These are phyloP conservation scores for Pulveroboletus sp. DNA, from an alignment of 768 basidiomycete genomes.

Conservation along the genomic window DNA sequence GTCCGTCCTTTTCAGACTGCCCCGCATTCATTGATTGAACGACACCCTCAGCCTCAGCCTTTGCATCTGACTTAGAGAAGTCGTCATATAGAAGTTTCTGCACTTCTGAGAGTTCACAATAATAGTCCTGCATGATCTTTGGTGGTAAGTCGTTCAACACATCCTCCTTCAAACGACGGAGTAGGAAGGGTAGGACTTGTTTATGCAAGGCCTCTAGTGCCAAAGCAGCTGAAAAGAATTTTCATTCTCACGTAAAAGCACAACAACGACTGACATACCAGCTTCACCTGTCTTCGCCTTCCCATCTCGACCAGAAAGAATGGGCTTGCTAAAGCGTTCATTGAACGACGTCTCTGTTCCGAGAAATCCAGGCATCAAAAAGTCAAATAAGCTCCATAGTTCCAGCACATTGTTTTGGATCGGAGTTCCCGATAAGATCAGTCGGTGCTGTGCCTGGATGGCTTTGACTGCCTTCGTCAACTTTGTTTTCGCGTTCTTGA, in stretches of 20 bases:
- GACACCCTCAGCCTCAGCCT: slow-evolving; percentile 56
- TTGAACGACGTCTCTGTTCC: slow-evolving; percentile 95
- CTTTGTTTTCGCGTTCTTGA: slow-evolving; percentile 98
- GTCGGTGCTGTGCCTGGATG: slow-evolving; percentile 84
- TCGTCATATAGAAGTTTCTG: slow-evolving; percentile 95
- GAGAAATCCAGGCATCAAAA: slow-evolving; percentile 98
- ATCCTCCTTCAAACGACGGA: slow-evolving; percentile 95
- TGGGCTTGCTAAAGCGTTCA: slow-evolving; percentile 93
- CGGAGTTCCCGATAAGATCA: slow-evolving; percentile 94
- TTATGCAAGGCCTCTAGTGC: slow-evolving; percentile 96
- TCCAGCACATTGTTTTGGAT: slow-evolving; percentile 99
- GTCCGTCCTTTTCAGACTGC: slow-evolving; percentile 38
- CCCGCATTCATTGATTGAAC: slow-evolving; percentile 43
- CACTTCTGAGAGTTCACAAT: slow-evolving; percentile 92
- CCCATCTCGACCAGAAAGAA: slow-evolving; percentile 89
- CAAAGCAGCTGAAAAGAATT: slow-evolving; percentile 60
- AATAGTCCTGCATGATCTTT: slow-evolving; percentile 99
- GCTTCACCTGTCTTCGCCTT: slow-evolving; percentile 94
- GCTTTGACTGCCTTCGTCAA: slow-evolving; percentile 93
- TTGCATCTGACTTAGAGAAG: slow-evolving; percentile 77
- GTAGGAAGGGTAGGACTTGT: slow-evolving; percentile 96
- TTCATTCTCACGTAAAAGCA: slow-evolving; percentile 1
- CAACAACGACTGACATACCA: slow-evolving; percentile 47
- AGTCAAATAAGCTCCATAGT: slow-evolving; percentile 98
- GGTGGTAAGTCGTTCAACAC: slow-evolving; percentile 94